Conservation (phyloP, 2,329 filamentous ascomycete genomes). For the Tolypocladium inflatum region DNA sequence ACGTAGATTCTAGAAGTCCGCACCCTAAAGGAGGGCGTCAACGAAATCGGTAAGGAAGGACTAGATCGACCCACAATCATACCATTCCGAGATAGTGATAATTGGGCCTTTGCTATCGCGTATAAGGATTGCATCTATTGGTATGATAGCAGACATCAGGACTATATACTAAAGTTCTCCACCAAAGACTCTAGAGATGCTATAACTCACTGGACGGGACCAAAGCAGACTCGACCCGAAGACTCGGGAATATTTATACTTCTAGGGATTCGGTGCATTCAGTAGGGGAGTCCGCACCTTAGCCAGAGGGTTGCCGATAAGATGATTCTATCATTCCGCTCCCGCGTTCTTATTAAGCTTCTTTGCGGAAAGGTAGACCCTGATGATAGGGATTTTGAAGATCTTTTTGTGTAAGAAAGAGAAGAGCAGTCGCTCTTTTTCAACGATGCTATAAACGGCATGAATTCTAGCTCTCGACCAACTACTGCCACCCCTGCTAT, state of each 20-base stretch:
- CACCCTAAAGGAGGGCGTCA: not conserved
- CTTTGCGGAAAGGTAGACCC: slow-evolving; percentile 2
- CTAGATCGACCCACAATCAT: not conserved
- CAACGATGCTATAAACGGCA: not conserved
- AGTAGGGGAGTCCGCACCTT: not conserved
- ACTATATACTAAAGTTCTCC: not conserved
- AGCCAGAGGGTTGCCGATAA: not conserved
- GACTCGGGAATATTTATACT: slow-evolving; percentile 3
- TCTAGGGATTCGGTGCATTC: slow-evolving; percentile 2
- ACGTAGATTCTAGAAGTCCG: not conserved
- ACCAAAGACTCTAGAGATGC: not conserved
- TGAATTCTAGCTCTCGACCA: not conserved
- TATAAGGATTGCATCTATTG: not conserved
- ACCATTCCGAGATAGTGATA: not conserved
- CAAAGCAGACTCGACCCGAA: not conserved
- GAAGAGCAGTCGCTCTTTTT: slow-evolving; percentile 1
- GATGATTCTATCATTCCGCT: not conserved
- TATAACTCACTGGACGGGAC: not conserved
- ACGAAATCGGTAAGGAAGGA: not conserved
- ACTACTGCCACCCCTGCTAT: not conserved
- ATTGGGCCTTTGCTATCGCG: not conserved
- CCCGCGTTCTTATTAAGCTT: slow-evolving; percentile 1
- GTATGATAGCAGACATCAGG: not conserved
- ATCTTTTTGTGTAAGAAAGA: not conserved
- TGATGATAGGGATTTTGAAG: not conserved